A percentile compares a stretch with the other conserved stretches of the same genome.
These are phyloP conservation scores for Neoboletus brunneissimus DNA, from an alignment of 768 basidiomycete species.

Conservation along the genomic window DNA sequence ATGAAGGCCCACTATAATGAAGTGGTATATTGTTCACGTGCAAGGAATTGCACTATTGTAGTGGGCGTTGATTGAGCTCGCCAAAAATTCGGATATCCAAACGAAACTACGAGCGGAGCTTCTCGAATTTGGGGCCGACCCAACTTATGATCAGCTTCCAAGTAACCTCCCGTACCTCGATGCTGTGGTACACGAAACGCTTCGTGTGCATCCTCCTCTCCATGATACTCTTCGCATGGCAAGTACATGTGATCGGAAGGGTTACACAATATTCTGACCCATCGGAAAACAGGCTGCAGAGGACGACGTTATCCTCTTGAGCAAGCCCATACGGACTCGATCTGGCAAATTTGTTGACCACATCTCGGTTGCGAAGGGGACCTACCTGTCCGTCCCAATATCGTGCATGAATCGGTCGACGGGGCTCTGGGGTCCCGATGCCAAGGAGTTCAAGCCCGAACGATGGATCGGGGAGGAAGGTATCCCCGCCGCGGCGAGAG, in stretches of 20 bases:
- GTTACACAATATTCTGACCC: background rate
- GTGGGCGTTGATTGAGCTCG: constrained; percentile 61
- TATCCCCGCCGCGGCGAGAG: constrained; percentile 31
- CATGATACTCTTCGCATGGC: constrained; percentile 20
- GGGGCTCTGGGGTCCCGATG: constrained; percentile 58
- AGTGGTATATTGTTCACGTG: background rate
- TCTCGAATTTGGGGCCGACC: constrained; percentile 42
- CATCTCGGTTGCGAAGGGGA: constrained; percentile 48
- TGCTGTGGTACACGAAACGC: constrained; percentile 45
- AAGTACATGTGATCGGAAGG: background rate
- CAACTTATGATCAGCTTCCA: constrained; percentile 52
- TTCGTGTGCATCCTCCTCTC: constrained; percentile 45
- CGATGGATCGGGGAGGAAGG: constrained; percentile 52
- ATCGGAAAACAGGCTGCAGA: constrained; percentile 38
- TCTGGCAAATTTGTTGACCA: constrained; percentile 39
- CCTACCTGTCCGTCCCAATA: constrained; percentile 43
- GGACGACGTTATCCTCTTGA: constrained; percentile 62
- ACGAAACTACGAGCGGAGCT: constrained; percentile 50
- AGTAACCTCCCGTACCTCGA: constrained; percentile 56
- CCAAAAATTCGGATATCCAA: constrained; percentile 43
- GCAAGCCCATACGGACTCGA: constrained; percentile 42
- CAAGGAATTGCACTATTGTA: background rate
- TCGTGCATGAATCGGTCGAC: constrained; percentile 48
- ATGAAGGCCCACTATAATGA: background rate
- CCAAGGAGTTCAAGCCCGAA: constrained; percentile 58